Percentiles rank a stretch among this genome's conserved stretches.
These are phyloP conservation scores for Tillandsia leiboldiana DNA, from an alignment of 176 grass and related monocot species.

Conservation along the genomic window DNA sequence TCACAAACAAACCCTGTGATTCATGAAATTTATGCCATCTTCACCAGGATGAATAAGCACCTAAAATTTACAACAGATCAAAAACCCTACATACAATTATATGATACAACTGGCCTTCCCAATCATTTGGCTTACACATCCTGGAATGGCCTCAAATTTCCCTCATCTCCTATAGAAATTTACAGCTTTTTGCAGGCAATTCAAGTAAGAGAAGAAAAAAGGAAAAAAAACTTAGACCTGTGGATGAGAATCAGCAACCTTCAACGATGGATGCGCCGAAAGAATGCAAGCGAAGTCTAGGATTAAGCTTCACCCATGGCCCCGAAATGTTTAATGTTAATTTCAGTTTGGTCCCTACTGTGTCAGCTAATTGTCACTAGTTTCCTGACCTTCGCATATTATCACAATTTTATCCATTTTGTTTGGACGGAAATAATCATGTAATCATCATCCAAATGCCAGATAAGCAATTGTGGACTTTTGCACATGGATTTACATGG, in stretches of 20 bases:
- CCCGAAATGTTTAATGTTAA: too few relatives aligned
- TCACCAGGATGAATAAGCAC: conserved; percentile 3
- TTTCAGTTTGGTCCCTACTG: too few relatives aligned
- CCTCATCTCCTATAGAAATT: conserved; percentile 1
- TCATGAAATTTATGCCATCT: background rate
- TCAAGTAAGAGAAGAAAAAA: background rate
- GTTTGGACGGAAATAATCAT: too few relatives aligned
- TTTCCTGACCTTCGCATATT: too few relatives aligned
- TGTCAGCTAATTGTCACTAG: too few relatives aligned
- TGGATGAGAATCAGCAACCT: background rate
- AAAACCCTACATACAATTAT: background rate
- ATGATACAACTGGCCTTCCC: background rate
- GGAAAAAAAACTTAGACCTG: background rate
- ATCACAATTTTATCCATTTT: too few relatives aligned
- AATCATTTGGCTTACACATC: conserved; percentile 4
- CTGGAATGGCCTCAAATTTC: background rate
- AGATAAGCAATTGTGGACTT: too few relatives aligned
- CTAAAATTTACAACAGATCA: background rate
- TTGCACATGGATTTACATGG: too few relatives aligned
- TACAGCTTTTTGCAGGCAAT: background rate
- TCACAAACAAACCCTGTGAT: background rate
- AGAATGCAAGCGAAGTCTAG: too few relatives aligned
- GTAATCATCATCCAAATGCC: too few relatives aligned
- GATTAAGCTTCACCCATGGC: too few relatives aligned
- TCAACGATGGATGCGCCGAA: too few relatives aligned